Percentiles rank a stretch among this genome's conserved stretches.
Evolutionary conservation across 257 asterid genomes (phyloP).

Genomic region (Petrea volubilis): DNA sequence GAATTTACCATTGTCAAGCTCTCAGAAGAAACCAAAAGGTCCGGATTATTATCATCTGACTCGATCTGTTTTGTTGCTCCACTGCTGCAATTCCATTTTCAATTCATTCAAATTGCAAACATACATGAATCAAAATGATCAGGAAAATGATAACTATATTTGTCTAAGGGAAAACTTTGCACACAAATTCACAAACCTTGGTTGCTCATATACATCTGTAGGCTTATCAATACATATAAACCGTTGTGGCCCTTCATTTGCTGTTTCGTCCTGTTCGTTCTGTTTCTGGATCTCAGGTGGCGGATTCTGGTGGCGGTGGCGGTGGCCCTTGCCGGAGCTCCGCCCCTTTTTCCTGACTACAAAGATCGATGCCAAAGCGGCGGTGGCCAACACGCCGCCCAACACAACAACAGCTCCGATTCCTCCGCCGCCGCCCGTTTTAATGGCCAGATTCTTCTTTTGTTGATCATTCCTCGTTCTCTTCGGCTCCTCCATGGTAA

Average conservation of each 20-base stretch:
- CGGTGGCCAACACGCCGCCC: constrained; percentile 71
- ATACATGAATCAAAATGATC: background rate
- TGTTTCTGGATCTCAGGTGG: constrained; percentile 25
- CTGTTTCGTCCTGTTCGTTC: constrained; percentile 22
- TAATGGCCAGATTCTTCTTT: constrained; percentile 31
- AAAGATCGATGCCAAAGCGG: constrained; percentile 47
- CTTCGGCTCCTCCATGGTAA: constrained; percentile 24
- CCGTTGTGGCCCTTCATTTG: constrained; percentile 12
- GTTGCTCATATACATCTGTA: constrained; percentile 16
- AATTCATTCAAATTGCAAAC: background rate
- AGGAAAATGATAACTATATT: background rate
- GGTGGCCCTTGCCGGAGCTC: constrained; percentile 34
- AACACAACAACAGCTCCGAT: constrained; percentile 53
- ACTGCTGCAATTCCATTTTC: constrained; percentile 21
- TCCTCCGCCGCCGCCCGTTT: constrained; percentile 40
- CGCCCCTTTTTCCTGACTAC: constrained; percentile 25
- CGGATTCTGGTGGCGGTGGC: constrained; percentile 16
- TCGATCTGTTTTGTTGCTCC: constrained; percentile 24
- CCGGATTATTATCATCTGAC: constrained; percentile 5
- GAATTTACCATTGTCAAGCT: constrained; percentile 30
- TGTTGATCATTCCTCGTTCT: constrained; percentile 16
- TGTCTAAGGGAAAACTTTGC: background rate
- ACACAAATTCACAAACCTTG: constrained; percentile 36
- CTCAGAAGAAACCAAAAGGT: constrained; percentile 4
- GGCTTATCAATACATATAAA: background rate